Evolutionary conservation across 1,284 basidiomycete species (phyloP).

Genomic region (Testicularia cyperi): DNA sequence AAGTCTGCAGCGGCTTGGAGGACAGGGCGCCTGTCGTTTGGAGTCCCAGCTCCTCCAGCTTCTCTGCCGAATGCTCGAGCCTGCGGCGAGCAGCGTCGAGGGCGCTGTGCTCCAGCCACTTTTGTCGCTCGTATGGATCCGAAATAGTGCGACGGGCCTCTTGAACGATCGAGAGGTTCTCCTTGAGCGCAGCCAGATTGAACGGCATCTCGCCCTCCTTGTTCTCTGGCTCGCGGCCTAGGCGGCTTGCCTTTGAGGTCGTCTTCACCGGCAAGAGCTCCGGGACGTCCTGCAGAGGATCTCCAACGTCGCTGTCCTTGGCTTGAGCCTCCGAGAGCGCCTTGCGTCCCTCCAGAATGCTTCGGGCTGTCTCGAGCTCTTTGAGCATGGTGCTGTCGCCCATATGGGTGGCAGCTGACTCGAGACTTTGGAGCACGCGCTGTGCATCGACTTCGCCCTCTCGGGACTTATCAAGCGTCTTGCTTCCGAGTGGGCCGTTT

Average conservation of each 20-base stretch:
- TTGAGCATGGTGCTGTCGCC: conserved; percentile 34
- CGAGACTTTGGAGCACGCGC: conserved; percentile 26
- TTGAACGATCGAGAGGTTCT: conserved; percentile 50
- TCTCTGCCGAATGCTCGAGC: conserved; percentile 42
- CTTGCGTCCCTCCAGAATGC: conserved; percentile 30
- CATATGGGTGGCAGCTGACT: conserved; percentile 28
- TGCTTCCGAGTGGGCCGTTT: conserved; percentile 20
- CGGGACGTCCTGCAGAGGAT: conserved; percentile 21
- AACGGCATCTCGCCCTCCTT: conserved; percentile 41
- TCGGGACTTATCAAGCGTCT: conserved; percentile 22
- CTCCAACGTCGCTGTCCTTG: conserved; percentile 2
- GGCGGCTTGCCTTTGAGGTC: conserved; percentile 19
- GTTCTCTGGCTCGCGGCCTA: conserved; percentile 19
- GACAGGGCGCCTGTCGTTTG: conserved; percentile 40
- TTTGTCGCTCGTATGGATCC: conserved; percentile 56
- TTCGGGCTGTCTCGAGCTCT: conserved; percentile 37
- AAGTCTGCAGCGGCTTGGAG: conserved; percentile 48
- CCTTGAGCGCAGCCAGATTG: conserved; percentile 49
- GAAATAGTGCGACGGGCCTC: conserved; percentile 37
- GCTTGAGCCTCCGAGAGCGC: conserved; percentile 17
- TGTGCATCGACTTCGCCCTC: conserved; percentile 37
- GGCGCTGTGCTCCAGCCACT: conserved; percentile 56
- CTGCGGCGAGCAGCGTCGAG: conserved; percentile 54
- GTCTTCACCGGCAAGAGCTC: conserved; percentile 43
- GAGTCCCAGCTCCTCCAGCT: conserved; percentile 49